Base-by-base conservation (phyloP, 768 basidiomycete species). In the Mycena indigotica region DNA sequence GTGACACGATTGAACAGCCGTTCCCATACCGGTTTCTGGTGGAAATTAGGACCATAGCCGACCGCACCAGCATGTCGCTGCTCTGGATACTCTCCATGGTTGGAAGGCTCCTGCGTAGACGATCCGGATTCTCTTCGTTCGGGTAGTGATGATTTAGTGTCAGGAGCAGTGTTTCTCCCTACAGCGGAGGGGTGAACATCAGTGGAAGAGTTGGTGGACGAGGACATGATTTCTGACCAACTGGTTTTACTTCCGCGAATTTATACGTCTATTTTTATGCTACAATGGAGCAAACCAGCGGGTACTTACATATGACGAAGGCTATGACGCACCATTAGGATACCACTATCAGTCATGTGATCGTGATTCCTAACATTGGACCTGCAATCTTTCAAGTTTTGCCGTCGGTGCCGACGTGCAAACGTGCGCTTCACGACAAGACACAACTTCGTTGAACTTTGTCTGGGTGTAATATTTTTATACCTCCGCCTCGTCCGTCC, bases 61-160 rank as follows among this genome's bases (percentile, higher is more conserved):
- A 80, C 77, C 24, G 66, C 67, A 2, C 79, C 79, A 2, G 79
- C 76, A 45, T 81, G 80, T 17, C 55, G 68, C 64, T 80, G 78
- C 35, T 74, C 72, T 8, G 79, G 79, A 48, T 78, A 75, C 4
- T 46, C 48, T 19, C 15, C 6, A 21, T 13, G 8, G 41, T 44
- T 23, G n/a, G n/a, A n/a, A 8, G 6, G 41, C 5, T 21, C 41
- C 21, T 44, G 15, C n/a, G 41, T 23, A 44, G 41, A 44, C 15
- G 41, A 8, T 5, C n/a, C 41, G 41, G 6, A 6, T 10, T 38
- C 35, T 38, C 35, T n/a, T n/a, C n/a, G n/a, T n/a, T n/a, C n/a
- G n/a, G n/a, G n/a, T n/a, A n/a, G n/a, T 8, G 32, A 35, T 8
- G 32, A 35, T 35, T 57, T 63, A 8, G 57, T 55, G 40, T 56